Base-by-base conservation (phyloP, 2,329 filamentous ascomycete species). In the Aspergillus proliferans region DNA sequence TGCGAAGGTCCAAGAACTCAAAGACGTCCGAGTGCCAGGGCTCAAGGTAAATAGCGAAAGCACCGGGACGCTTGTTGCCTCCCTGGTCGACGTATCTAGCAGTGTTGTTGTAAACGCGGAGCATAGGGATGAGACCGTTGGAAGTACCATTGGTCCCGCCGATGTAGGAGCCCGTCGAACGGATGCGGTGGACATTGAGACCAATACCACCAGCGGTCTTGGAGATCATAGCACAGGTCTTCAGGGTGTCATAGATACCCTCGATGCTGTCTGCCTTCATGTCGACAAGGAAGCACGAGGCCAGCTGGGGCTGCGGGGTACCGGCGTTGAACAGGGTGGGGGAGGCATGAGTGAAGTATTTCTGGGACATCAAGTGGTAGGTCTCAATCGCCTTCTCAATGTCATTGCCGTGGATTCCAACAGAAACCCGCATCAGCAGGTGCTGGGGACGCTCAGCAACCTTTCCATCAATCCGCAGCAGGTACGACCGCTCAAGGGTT, bases 201-300 rank as follows among this genome's bases (percentile, higher is more conserved):
- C 93, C 93, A 69, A 98, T 97, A 70, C 93, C 93, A 71, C 93
- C 93, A 60, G 93, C 93, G 75, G 93, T 97, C 83, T 98, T 98
- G 67, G 93, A 98, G 73, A 98, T 98, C 89, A 98, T 92, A 59
- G 93, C 93, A 74, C 93, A 98, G 1, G 89, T 97, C 84, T 98
- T 98, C 61, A 98, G 82, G 15, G 93, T 98, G 68, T 98, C 93
- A 66, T 98, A 98, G 69, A 98, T 98, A 60, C 93, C 93, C 59
- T 98, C 93, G 66, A 98, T 98, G 73, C 91, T 96, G 76, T 98
- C 93, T 46, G 95, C 91, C 79, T 97, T 98, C 86, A 98, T 97
- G 72, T 97, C 93, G 59, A 98, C 89, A 48, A 98, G 81, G 84
- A 98, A 98, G 80, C 93, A 98, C 14, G 93, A 98, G 2, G 93